Base-by-base conservation (phyloP, 805 yeast species). In the Hyphopichia homilentoma region DNA sequence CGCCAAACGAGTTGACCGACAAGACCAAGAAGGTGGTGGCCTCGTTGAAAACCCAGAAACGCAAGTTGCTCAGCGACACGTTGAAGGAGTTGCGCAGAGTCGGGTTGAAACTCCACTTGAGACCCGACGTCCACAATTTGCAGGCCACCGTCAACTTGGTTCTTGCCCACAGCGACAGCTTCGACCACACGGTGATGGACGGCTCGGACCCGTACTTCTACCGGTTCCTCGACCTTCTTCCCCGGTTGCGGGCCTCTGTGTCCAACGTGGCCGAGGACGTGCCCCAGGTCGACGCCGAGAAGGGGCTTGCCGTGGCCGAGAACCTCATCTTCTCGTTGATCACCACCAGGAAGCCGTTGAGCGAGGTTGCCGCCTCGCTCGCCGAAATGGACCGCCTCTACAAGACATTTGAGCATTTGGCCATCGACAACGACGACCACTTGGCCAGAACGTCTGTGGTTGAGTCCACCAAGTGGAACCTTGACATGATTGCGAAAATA, bases 21-120 rank as follows among this genome's bases (percentile, higher is more conserved):
- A 79, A 77, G 42, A 87, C 88, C 59, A 83, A 83, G 52, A 18
- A 46, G 1, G 50, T 65, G 1, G 57, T 82, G 23, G 80, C 88
- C 2, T 70, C 86, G 5, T 65, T 93, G 57, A 84, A 82, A 48
- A 71, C 81, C n/a, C 90, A 86, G 48, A 93, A 93, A 59, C 69
- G 80, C 38, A 83, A 81, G 43, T 57, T 88, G 5, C 61, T 94
- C 33, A 83, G 93, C 58, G 86, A 81, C 36, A 74, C 88, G 0
- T 59, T 93, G 38, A 78, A 79, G 40, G 93, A 85, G 43, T 61
- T 90, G 33, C 75, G 78, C 50, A 63, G 79, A 36, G 76, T 85
- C 50, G 99, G 99, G 1, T 57, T 93, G 43, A 82, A 77, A 44
- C 63, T 79, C 3, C 74, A 74, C 16, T 68, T 81, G 21, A 78